These are phyloP conservation scores for Salix exigua DNA, from an alignment of 345 rosid genomes.

Conservation along the genomic window DNA sequence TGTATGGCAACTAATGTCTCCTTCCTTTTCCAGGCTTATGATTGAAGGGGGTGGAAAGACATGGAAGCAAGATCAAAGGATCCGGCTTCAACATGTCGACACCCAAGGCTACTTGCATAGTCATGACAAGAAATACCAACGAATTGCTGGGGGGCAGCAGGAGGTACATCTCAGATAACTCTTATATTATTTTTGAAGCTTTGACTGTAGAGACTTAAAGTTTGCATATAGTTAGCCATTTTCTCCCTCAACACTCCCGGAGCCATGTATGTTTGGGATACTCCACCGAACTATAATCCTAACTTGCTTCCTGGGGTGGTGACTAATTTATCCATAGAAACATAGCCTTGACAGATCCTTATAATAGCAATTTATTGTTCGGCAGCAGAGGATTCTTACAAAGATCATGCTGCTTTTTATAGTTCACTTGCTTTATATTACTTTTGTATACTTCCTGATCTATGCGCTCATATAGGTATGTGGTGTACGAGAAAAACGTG, in stretches of 20 bases:
- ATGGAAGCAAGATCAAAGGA: slow-evolving; percentile 90
- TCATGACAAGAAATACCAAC: slow-evolving; percentile 90
- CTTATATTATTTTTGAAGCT: background rate
- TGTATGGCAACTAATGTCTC: slow-evolving; percentile 9
- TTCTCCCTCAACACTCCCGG: background rate
- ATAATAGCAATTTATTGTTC: background rate
- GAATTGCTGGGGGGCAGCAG: slow-evolving; percentile 99
- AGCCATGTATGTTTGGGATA: background rate
- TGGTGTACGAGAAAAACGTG: slow-evolving; percentile 73
- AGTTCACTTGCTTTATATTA: background rate
- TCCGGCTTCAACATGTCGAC: slow-evolving; percentile 93
- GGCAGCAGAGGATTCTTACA: background rate
- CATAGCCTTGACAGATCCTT: background rate
- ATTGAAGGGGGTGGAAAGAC: slow-evolving; percentile 91
- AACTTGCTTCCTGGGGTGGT: background rate
- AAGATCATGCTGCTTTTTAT: background rate
- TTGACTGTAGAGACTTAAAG: background rate
- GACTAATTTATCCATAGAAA: background rate
- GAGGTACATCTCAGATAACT: slow-evolving; percentile 45
- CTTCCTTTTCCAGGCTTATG: slow-evolving; percentile 48
- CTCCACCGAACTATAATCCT: background rate
- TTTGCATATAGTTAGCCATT: background rate
- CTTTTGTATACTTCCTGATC: slow-evolving; percentile 2
- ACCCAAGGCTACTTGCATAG: slow-evolving; percentile 92
- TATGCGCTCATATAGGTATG: slow-evolving; percentile 54